Evolutionary conservation across 768 basidiomycete genomes (phyloP), one percentile per base, ranked within the genome.

Genomic region (Termitomyces sp.): DNA sequence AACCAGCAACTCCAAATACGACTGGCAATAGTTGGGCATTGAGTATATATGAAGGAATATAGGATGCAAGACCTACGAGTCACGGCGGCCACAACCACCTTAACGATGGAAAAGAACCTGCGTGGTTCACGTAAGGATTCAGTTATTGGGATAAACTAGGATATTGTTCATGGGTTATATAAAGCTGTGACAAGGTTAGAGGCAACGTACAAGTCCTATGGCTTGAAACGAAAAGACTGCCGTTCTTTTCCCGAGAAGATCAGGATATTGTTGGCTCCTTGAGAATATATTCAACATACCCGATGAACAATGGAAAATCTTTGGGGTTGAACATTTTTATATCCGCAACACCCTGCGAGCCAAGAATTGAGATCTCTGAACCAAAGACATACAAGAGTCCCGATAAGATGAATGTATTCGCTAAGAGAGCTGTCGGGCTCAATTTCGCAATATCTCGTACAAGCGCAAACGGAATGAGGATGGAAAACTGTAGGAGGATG

Each of bases 211-310:
- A 73, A 98, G 77, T 50, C 96, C 97, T 65, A 99, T 94, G 9
- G 96, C 97, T 73, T 98, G 96, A 67, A 98, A 99, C 0, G 97
- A 93, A 74, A 98, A 98, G 34, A 98, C 96, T 3, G 97, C 96
- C 29, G 96, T 98, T 11, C 95, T 94, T 55, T 63, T 32, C 38
- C 17, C 14, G 38, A 20, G 38, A 20, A 17, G 55, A 43, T 34
- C 64, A 53, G 45, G 32, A 32, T n/a, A 55, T n/a, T 7, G 65
- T 56, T 36, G 15, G 36, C 12, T 53, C 36, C 17, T 6, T 8
- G 8, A 5, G 9, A 20, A 32, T 36, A n/a, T 36, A 25, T n/a
- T 20, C n/a, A 1, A 47, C 38, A 17, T 3, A 92, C 91, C 94
- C 97, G 61, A 99, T 91, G 60, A 98, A 85, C 20, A 98, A 76